These are phyloP conservation scores for Bertia moriformis DNA, from an alignment of 2,329 filamentous ascomycete genomes.

Conservation along the genomic window DNA sequence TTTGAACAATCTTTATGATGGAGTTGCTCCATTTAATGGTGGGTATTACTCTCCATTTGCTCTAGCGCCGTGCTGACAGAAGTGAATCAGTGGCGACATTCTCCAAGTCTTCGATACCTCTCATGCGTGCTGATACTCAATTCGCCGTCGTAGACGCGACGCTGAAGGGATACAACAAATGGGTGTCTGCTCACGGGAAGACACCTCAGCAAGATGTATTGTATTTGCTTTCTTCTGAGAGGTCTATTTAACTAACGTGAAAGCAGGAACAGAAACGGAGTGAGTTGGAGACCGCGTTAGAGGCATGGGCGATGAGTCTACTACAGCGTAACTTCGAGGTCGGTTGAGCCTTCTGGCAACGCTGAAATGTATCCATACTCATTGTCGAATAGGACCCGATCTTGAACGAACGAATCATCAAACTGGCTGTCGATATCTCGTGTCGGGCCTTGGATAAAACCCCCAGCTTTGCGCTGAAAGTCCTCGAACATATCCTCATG, in stretches of 20 bases:
- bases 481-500: conserved; percentile 80
- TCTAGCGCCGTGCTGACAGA: no score
- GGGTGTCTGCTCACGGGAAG: conserved; percentile 27
- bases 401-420: conserved; percentile 67
- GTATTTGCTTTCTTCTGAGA: conserved; percentile 3
- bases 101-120: conserved; percentile 55
- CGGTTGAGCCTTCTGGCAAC: conserved; percentile 2
- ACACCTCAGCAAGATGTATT: background rate
- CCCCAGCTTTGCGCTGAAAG: conserved; percentile 69
- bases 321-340: conserved; percentile 57
- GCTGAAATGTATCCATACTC: conserved; percentile 6
- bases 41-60: conserved; percentile 17
- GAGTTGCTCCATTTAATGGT: conserved; percentile 53
- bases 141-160: conserved; percentile 81
- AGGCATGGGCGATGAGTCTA: conserved; percentile 61
- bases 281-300: conserved; percentile 47
- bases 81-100: conserved; percentile 23
- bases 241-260: background rate
- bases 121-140: conserved; percentile 72
- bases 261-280: conserved; percentile 1
- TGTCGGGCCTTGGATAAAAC: conserved; percentile 67
- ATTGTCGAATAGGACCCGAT: conserved; percentile 54
- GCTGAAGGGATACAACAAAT: conserved; percentile 76
- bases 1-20: conserved; percentile 62
- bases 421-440: conserved; percentile 72